Conservation (phyloP, 176 grass and related monocot species). For the Rhynchospora tenuis region DNA sequence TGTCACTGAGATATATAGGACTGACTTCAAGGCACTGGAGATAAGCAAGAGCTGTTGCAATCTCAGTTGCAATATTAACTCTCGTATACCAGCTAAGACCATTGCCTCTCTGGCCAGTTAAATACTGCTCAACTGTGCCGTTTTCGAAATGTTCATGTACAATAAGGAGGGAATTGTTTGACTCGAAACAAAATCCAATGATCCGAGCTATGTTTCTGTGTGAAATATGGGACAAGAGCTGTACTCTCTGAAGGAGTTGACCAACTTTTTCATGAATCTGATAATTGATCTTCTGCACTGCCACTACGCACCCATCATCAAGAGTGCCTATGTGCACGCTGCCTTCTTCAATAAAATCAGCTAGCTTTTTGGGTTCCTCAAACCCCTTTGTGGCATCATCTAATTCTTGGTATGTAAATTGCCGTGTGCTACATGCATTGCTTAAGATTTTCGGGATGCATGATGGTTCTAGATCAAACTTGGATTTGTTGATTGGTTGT, state of each 20-base stretch:
- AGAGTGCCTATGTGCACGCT: slow-evolving; percentile 54
- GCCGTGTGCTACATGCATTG: slow-evolving; percentile 42
- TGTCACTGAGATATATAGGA: slow-evolving; percentile 57
- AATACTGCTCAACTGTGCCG: slow-evolving; percentile 76
- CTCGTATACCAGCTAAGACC: slow-evolving; percentile 73
- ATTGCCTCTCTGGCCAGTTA: slow-evolving; percentile 34
- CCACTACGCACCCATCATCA: slow-evolving; percentile 64
- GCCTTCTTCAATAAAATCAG: slow-evolving; percentile 33
- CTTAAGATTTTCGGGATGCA: slow-evolving; percentile 86
- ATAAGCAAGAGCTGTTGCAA: slow-evolving; percentile 70
- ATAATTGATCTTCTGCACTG: slow-evolving; percentile 67
- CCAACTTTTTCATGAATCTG: slow-evolving; percentile 39
- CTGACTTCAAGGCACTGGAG: slow-evolving; percentile 48
- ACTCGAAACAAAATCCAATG: slow-evolving; percentile 79
- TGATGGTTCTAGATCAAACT: slow-evolving; percentile 52
- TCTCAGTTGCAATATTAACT: slow-evolving; percentile 70
- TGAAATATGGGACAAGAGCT: slow-evolving; percentile 52
- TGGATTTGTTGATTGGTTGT: slow-evolving; percentile 47
- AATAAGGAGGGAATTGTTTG: slow-evolving; percentile 46
- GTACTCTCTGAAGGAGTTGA: slow-evolving; percentile 48
- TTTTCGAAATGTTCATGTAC: slow-evolving; percentile 75
- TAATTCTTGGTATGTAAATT: slow-evolving; percentile 91
- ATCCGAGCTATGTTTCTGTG: slow-evolving; percentile 67
- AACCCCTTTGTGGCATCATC: slow-evolving; percentile 62
- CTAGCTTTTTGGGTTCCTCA: slow-evolving; percentile 38